Conservation (phyloP, 805 yeast species). For the Candida easanensis region DNA sequence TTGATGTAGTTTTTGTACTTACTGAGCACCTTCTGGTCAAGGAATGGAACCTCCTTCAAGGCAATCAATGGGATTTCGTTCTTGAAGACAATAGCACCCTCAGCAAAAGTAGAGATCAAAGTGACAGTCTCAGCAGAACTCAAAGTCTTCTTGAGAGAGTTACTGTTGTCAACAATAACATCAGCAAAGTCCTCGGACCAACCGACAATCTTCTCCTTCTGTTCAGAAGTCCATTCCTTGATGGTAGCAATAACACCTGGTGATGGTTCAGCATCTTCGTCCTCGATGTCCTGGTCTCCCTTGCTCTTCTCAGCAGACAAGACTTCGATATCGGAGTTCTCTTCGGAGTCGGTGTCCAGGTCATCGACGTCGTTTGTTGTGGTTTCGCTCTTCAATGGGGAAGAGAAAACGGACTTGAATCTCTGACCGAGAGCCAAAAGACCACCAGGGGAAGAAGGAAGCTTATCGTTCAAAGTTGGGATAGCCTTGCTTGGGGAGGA, state of each 20-base stretch:
- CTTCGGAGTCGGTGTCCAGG: constrained; percentile 6
- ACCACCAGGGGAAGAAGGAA: constrained; percentile 23
- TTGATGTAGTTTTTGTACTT: constrained; percentile 19
- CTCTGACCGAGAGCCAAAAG: constrained; percentile 19
- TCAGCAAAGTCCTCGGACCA: constrained; percentile 17
- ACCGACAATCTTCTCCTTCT: constrained; percentile 22
- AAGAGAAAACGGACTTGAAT: constrained; percentile 23
- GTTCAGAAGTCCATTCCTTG: constrained; percentile 24
- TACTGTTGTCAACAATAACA: constrained; percentile 10
- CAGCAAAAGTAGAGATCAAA: constrained; percentile 17
- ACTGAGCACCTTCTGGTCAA: constrained; percentile 21
- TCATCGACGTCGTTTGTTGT: constrained; percentile 14
- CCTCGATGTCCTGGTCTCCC: constrained; percentile 11
- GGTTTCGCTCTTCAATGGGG: constrained; percentile 21
- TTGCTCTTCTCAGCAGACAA: constrained; percentile 7
- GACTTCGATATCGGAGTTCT: constrained; percentile 14
- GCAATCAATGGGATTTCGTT: constrained; percentile 20
- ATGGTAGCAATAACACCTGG: constrained; percentile 12
- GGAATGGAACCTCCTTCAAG: constrained; percentile 18
- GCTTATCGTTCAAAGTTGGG: constrained; percentile 12
- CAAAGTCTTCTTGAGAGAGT: constrained; percentile 21
- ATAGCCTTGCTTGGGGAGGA: constrained; percentile 14
- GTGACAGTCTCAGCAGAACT: constrained; percentile 30
- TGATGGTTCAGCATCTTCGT: constrained; percentile 16
- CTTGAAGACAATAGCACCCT: constrained; percentile 17